Base-by-base conservation (phyloP, 2,329 filamentous ascomycete genomes). In the Colletotrichum melonis region DNA sequence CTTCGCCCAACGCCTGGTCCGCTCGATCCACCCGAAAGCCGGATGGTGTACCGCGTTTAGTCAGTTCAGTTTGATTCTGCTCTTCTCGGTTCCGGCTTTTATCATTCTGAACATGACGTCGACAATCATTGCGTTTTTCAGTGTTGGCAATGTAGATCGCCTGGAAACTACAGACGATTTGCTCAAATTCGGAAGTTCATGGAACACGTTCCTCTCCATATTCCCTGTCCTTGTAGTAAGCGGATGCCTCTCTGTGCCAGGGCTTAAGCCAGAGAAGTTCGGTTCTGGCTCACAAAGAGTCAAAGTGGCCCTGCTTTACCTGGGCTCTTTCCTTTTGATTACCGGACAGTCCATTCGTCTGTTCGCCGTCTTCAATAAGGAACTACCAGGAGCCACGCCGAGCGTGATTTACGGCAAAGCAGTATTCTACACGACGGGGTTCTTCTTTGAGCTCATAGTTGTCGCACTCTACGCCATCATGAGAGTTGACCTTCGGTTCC, bases 1-100 rank as follows among this genome's bases (percentile, higher is more conserved):
- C 72, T 82, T 84, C 67, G 79, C 81, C 2, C 82, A 83, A 72
- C 82, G 83, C 55, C 77, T 85, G 30, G 74, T 84, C 3, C 82
- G 83, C 57, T 81, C 83, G 2, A 79, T 80, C 63, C 82, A 82
- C 42, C 83, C 83, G 9, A 19, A 24, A 16, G 54, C 82, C 9
- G 83, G 83, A 68, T 84, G 83, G 83, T 76, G 79, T 26, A 75
- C 28, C 1, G 73, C 59, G 1, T 77, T 82, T n/a, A 76, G 79
- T 60, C 69, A 78, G 64, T 30, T 74, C 12, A 74, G 72, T 5
- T 55, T 75, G 3, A 72, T 80, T 54, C 75, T 79, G 11, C 74
- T 76, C 56, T 73, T 81, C 22, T 80, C 82, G 9, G 75, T 76
- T 5, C 80, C 77, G 0, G 75, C 67, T 6, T 74, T 80, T 8